Evolutionary conservation across 1,284 basidiomycete species (phyloP).

Genomic region (Rhodotorula mucilaginosa): DNA sequence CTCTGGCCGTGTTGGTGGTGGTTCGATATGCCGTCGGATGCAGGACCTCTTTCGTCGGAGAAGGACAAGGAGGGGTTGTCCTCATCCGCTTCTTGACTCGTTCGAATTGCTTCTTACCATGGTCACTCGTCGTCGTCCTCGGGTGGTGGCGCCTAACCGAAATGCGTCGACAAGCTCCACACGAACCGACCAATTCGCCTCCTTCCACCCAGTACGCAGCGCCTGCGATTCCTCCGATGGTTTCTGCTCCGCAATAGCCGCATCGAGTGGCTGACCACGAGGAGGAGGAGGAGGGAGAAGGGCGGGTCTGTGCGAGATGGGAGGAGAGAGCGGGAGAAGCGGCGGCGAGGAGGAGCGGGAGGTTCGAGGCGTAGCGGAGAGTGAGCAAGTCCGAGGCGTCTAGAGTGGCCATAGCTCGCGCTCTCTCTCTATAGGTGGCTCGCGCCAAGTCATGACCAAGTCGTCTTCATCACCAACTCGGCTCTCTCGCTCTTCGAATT

Average conservation of each 20-base stretch:
- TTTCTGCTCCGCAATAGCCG: neutral
- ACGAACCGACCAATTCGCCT: conserved; percentile 1
- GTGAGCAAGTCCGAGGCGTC: neutral
- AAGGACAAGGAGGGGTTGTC: neutral
- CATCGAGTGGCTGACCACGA: neutral
- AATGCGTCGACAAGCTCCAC: neutral
- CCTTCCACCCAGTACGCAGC: neutral
- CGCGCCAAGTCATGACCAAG: neutral
- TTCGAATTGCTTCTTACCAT: conserved; percentile 4
- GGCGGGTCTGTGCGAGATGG: neutral
- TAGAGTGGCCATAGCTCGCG: neutral
- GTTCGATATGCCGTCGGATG: conserved; percentile 10
- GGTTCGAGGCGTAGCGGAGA: neutral
- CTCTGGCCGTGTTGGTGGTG: neutral
- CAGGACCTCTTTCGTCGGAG: neutral
- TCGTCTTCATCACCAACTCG: neutral
- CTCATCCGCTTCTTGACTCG: conserved; percentile 11
- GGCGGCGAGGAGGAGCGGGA: conserved; percentile 10
- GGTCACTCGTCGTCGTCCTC: neutral
- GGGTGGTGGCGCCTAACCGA: too few relatives aligned
- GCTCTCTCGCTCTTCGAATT: neutral
- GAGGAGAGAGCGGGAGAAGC: conserved; percentile 3
- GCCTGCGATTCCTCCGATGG: neutral
- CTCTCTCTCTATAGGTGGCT: neutral
- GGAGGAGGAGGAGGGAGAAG: too few relatives aligned